Percentiles rank a stretch among this genome's conserved stretches.
Evolutionary conservation across 2,329 filamentous ascomycete species (phyloP).

Genomic region (Biscogniauxia mediterranea): DNA sequence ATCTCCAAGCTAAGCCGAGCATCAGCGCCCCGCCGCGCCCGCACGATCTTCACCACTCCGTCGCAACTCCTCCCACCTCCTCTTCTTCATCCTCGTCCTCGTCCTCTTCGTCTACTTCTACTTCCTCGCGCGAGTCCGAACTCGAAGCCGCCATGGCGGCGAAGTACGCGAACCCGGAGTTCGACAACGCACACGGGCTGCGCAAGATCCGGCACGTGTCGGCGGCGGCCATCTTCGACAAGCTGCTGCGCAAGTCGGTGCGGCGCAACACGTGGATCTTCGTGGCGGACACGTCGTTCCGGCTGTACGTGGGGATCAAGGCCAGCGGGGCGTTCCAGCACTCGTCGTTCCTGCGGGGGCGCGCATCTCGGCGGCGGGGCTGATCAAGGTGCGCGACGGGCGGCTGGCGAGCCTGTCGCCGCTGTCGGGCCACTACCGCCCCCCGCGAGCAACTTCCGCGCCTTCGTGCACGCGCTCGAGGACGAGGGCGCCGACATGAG

Average conservation of each 20-base stretch:
- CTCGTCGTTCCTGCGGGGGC: constrained; percentile 80
- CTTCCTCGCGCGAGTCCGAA: constrained; percentile 42
- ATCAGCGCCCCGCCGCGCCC: constrained; percentile 24
- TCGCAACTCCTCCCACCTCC: constrained; percentile 3
- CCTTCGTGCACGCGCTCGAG: constrained; percentile 72
- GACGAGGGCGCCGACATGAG: constrained; percentile 76
- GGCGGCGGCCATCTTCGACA: constrained; percentile 72
- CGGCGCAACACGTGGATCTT: constrained; percentile 94
- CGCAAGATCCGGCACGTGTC: constrained; percentile 61
- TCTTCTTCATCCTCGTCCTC: not conserved
- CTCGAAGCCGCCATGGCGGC: constrained; percentile 60
- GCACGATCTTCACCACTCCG: constrained; percentile 12
- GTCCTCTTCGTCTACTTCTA: constrained; percentile 21
- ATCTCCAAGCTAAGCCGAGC: constrained; percentile 23
- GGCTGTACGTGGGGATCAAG: constrained; percentile 88
- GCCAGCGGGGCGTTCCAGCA: constrained; percentile 86
- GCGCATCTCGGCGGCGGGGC: constrained; percentile 76
- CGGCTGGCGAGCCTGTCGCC: constrained; percentile 71
- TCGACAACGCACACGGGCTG: constrained; percentile 58
- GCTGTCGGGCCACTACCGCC: constrained; percentile 81
- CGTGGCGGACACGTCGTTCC: constrained; percentile 80
- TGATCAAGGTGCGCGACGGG: constrained; percentile 83
- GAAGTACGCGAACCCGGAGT: constrained; percentile 63
- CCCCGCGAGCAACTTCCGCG: constrained; percentile 77
- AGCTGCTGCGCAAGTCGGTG: constrained; percentile 73